Evolutionary conservation across 306 rosid genomes (phyloP), one percentile per base, ranked within the genome.

Genomic region (Elaeagnus macrophylla): DNA sequence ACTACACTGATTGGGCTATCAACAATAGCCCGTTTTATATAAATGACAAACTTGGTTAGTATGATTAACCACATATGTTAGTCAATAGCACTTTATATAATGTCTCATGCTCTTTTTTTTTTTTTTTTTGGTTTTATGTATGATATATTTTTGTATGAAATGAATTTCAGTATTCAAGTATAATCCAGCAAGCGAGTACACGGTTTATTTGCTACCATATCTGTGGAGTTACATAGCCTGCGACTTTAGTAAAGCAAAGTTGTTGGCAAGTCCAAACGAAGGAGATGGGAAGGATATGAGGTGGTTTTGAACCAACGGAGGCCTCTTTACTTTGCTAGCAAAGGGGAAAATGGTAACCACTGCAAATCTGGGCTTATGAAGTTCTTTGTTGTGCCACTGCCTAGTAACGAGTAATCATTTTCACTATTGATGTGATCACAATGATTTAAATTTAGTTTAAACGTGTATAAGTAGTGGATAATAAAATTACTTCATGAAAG

Each of bases 331-430:
- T 78, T 84, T 56, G 94, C 88, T n/a, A 52, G 80, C 46, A 39
- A 65, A 0, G 79, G 66, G 44, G 71, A 59, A 17, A 67, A 72
- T 15, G 67, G 75, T 18, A 47, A 48, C 50, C 83, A 75, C 37
- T 84, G 85, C 74, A 69, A 70, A n/a, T 74, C 71, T 37, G 89
- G 94, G 7, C 73, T 71, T 61, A 62, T 74, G 66, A 81, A 81
- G 70, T 71, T 78, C 79, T 37, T 67, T 1, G 79, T 62, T 19
- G 50, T 64, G 6, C 83, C 85, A 15, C 58, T 57, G 56, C 70
- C 77, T 0, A 62, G 35, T 3, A 5, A 13, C 11, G 46, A 9
- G 12, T 10, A 9, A 10, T 42, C 10, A 42, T 1, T 42, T 7
- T 10, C 46, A 9, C 13, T 42, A 9, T 12, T 13, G 13, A 0